These are phyloP conservation scores for Amniculicola lignicola DNA, from an alignment of 495 filamentous ascomycete species.

Conservation along the genomic window DNA sequence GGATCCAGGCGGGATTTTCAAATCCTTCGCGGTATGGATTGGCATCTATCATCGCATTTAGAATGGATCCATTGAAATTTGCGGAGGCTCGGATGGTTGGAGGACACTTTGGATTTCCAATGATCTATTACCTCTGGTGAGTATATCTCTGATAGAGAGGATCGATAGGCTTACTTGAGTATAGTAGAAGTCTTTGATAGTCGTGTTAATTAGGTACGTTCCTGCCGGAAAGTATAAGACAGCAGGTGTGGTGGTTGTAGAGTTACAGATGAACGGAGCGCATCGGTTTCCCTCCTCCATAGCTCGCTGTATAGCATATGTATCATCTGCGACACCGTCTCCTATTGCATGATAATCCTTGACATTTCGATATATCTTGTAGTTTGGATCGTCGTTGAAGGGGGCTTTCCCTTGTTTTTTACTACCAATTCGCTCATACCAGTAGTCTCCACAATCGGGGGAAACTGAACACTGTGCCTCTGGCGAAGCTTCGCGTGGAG, in stretches of 20 bases:
- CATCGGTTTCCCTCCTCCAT: constrained; percentile 37
- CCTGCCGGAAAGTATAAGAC: constrained; percentile 62
- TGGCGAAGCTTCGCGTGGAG: not conserved
- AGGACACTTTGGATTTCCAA: constrained; percentile 56
- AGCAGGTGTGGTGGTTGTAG: constrained; percentile 47
- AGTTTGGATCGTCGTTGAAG: constrained; percentile 40
- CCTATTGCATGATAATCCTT: constrained; percentile 52
- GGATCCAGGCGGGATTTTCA: constrained; percentile 29
- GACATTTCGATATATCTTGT: constrained; percentile 57
- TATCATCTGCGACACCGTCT: constrained; percentile 53
- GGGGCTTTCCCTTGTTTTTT: constrained; percentile 40
- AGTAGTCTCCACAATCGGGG: constrained; percentile 30
- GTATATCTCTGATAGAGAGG: not conserved
- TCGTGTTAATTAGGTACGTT: constrained; percentile 40
- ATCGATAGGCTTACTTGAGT: constrained; percentile 26
- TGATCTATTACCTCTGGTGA: constrained; percentile 15
- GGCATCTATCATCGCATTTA: constrained; percentile 61
- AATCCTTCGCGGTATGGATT: constrained; percentile 30
- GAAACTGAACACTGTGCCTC: not conserved
- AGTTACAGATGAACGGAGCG: constrained; percentile 41
- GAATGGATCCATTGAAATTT: constrained; percentile 50
- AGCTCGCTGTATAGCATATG: constrained; percentile 49
- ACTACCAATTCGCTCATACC: constrained; percentile 38
- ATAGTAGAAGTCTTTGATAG: constrained; percentile 43
- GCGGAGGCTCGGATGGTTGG: constrained; percentile 64